Evolutionary conservation across 129 eudicot species (phyloP).

Genomic region (Scalesia atractyloides): DNA sequence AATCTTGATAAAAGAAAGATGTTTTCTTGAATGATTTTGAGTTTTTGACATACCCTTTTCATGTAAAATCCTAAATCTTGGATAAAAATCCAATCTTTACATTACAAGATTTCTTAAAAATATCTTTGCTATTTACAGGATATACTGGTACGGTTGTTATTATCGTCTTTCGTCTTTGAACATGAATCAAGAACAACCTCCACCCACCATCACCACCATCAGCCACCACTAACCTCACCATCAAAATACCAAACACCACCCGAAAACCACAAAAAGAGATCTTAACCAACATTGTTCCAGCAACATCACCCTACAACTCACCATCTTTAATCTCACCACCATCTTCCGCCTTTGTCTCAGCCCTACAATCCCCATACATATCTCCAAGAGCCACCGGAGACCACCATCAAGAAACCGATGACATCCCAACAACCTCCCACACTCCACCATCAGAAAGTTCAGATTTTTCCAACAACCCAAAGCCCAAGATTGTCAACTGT

Average conservation of each 20-base stretch:
- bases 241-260: conserved; percentile 53
- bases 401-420: conserved; percentile 56
- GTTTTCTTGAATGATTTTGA: conserved; percentile 12
- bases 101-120: neutral
- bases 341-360: conserved; percentile 92
- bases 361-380: conserved; percentile 85
- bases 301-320: conserved; percentile 65
- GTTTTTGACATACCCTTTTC: conserved; percentile 2
- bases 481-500: conserved; percentile 69
- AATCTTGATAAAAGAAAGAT: conserved; percentile 12
- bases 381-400: conserved; percentile 75
- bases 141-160: no score
- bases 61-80: conserved; percentile 7
- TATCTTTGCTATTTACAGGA: neutral
- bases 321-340: conserved; percentile 81
- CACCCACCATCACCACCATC: conserved; percentile 27
- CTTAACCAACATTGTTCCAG: conserved; percentile 38
- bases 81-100: conserved; percentile 16
- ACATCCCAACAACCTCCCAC: conserved; percentile 84
- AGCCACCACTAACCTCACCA: conserved; percentile 56
- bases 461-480: conserved; percentile 61
- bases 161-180: neutral
- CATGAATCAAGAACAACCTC: conserved; percentile 46
- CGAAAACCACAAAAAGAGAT: conserved; percentile 42
- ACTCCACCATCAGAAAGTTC: conserved; percentile 80